Evolutionary conservation across 805 yeast species (phyloP), one percentile per base, ranked within the genome.

Genomic region (Pichia kluyveri): DNA sequence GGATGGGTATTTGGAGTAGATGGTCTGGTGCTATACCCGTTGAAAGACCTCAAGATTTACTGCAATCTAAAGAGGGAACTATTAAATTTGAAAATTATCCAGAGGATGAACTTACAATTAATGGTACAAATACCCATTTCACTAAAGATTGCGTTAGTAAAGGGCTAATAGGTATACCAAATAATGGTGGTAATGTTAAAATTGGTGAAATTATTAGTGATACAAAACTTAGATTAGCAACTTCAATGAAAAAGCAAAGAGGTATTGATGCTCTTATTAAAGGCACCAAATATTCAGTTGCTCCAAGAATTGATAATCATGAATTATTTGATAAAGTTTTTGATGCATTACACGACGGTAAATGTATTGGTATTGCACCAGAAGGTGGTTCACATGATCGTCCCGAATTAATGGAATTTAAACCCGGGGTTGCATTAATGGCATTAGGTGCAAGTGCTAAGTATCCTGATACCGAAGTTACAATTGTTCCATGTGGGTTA

Each of bases 351-450:
- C 66, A 74, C 26, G 72, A 80, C 10, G 87, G 90, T 38, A 79
- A 82, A 40, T 79, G 93, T 50, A 71, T 91, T 40, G 97, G 96
- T 10, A 90, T 93, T 50, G 95, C 90, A 65, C 97, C 98, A 5
- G 99, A 93, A 69, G 99, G 99, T 49, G 99, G 99, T 2, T 89
- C 97, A n/a, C 99, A 91, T 60, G 99, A 91, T 62, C 75, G 98
- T 54, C 80, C 98, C 1, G 91, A 88, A 48, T 67, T 91, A 52
- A 72, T 93, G 45, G 99, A 98, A 0, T 71, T 91, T 55, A 93
- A 93, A 62, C 96, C 98, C 0, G 99, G 99, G 49, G 96, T 93
- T 11, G 97, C 96, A 4, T 85, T 91, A 48, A 93, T 91, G 98
- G 99, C 97, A 0, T 70, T 91, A 31, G 99, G 99, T 5, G 88